These are phyloP conservation scores for Saturnispora ahearnii DNA, from an alignment of 805 yeast genomes.

Conservation along the genomic window DNA sequence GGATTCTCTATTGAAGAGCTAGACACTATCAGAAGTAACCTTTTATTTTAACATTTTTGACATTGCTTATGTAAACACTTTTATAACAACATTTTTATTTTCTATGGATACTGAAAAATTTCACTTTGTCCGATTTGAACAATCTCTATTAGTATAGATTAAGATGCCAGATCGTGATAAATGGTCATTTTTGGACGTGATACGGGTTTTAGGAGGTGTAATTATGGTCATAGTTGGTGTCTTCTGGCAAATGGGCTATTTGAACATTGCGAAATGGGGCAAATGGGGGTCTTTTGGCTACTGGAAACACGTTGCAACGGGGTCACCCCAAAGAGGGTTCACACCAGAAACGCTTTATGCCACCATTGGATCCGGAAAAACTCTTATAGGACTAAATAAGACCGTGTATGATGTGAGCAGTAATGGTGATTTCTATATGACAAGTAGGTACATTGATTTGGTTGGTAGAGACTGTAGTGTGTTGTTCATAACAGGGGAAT, in stretches of 20 bases:
- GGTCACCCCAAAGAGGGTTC: slow-evolving; percentile 23
- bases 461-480: slow-evolving; percentile 63
- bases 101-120: neutral
- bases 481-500: slow-evolving; percentile 65
- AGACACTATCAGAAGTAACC: neutral
- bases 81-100: neutral
- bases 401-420: slow-evolving; percentile 56
- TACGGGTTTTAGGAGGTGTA: slow-evolving; percentile 2
- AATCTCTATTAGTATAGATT: neutral
- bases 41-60: neutral
- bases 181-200: slow-evolving; percentile 2
- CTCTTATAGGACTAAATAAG: slow-evolving; percentile 53
- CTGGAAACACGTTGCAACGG: slow-evolving; percentile 17
- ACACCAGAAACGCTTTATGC: slow-evolving; percentile 37
- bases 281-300: slow-evolving; percentile 38
- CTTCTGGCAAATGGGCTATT: slow-evolving; percentile 2
- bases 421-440: slow-evolving; percentile 42
- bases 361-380: slow-evolving; percentile 11
- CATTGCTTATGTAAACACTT: neutral
- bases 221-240: neutral
- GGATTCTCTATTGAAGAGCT: slow-evolving; percentile 37
- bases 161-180: neutral
- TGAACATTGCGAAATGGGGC: neutral
- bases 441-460: slow-evolving; percentile 36
- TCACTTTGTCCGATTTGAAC: neutral